Evolutionary conservation across 2,329 filamentous ascomycete species (phyloP).

Genomic region (Phaeosphaeria sp.): DNA sequence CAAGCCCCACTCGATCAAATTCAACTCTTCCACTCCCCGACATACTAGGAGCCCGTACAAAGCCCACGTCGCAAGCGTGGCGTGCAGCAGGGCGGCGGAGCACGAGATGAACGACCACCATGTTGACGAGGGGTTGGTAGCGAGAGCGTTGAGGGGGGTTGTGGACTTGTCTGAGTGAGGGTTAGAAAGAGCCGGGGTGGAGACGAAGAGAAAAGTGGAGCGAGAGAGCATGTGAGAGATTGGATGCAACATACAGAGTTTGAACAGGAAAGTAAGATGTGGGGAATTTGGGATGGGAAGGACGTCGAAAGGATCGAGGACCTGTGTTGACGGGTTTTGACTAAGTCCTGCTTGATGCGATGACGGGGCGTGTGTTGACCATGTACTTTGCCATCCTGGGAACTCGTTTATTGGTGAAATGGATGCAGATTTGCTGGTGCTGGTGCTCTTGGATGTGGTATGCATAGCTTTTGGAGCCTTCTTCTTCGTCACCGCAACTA

Average conservation of each 20-base stretch:
- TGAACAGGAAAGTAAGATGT: conserved; percentile 27
- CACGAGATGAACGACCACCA: conserved; percentile 31
- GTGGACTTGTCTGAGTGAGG: conserved; percentile 19
- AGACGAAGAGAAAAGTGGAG: too few relatives aligned
- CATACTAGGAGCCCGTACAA: conserved; percentile 28
- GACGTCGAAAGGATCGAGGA: conserved; percentile 32
- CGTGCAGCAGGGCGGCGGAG: conserved; percentile 33
- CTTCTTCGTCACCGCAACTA: background rate
- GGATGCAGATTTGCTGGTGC: background rate
- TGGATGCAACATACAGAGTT: conserved; percentile 28
- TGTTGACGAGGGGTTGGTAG: conserved; percentile 26
- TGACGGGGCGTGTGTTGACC: background rate
- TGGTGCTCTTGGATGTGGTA: background rate
- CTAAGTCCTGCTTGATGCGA: background rate
- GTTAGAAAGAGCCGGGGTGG: too few relatives aligned
- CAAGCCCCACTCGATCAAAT: conserved; percentile 17
- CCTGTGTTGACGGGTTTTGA: background rate
- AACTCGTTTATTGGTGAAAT: background rate
- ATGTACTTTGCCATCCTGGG: background rate
- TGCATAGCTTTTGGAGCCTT: background rate
- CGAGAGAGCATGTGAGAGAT: too few relatives aligned
- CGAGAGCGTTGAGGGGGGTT: conserved; percentile 20
- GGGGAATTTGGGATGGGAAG: conserved; percentile 29
- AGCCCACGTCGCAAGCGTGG: conserved; percentile 37
- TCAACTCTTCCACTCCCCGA: conserved; percentile 12